A percentile compares a stretch with the other conserved stretches of the same genome.
phyloP scores from a whole-genome alignment of 2,329 filamentous ascomycete species.

The Bisporella sp. region DNA sequence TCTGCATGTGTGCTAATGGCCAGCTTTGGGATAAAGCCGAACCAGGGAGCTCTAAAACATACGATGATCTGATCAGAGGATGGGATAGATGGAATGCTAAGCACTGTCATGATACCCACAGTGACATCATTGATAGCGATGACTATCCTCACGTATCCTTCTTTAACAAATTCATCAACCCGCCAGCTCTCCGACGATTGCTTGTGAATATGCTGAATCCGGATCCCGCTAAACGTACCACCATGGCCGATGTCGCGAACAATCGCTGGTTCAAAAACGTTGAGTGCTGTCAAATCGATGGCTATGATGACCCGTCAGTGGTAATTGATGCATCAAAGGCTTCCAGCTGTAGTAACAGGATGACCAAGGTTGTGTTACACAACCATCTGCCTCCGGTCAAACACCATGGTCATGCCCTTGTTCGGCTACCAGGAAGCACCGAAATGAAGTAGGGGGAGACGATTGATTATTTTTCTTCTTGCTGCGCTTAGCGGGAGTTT shows the following conservation, averaged over 20 bases:
- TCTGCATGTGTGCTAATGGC: conserved; percentile 66
- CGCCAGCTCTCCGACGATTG: conserved; percentile 61
- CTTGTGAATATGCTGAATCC: conserved; percentile 80
- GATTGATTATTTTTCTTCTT: conserved; percentile 1
- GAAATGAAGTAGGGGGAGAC: conserved; percentile 13
- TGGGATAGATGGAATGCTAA: conserved; percentile 63
- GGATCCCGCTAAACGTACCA: conserved; percentile 62
- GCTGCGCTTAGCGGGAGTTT: conserved; percentile 4
- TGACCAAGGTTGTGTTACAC: conserved; percentile 34
- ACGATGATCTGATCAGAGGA: conserved; percentile 55
- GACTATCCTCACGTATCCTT: conserved; percentile 60
- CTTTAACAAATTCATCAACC: conserved; percentile 59
- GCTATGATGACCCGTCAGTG: conserved; percentile 53
- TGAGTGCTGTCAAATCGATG: conserved; percentile 72
- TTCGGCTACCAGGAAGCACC: conserved; percentile 22
- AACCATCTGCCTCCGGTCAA: conserved; percentile 23
- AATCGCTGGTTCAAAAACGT: conserved; percentile 68
- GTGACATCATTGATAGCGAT: conserved; percentile 40
- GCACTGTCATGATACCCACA: conserved; percentile 36
- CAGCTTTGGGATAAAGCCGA: conserved; percentile 70
- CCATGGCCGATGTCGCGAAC: conserved; percentile 60
- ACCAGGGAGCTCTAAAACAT: conserved; percentile 40
- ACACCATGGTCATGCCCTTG: conserved; percentile 20
- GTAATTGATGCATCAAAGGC: conserved; percentile 52
- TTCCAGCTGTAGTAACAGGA: conserved; percentile 30